phyloP scores from a whole-genome alignment of 2,329 filamentous ascomycete genomes.

The Fusarium miscanthi region DNA sequence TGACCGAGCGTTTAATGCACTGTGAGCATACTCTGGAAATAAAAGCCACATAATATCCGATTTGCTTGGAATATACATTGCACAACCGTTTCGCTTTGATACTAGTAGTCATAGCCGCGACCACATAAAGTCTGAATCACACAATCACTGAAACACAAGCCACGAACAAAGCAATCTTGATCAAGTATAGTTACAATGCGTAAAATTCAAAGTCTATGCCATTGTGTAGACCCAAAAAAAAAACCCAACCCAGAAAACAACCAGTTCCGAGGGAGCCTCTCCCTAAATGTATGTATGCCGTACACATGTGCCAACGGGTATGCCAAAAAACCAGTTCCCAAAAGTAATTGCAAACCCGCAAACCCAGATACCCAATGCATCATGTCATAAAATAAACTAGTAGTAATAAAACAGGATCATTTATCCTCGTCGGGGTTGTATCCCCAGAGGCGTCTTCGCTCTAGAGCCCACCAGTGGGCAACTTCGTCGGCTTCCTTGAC shows the following conservation, averaged over 20 bases:
- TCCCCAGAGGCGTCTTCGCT: slow-evolving; percentile 38
- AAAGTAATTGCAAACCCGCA: slow-evolving; percentile 6
- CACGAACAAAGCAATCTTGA: not conserved
- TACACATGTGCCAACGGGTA: slow-evolving; percentile 24
- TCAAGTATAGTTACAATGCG: not conserved
- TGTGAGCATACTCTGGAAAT: not conserved
- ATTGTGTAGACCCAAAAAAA: not conserved
- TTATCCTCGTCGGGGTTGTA: slow-evolving; percentile 31
- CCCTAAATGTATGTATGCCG: slow-evolving; percentile 30
- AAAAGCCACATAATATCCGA: too few species aligned
- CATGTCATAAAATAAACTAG: slow-evolving; percentile 24
- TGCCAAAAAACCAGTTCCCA: slow-evolving; percentile 22
- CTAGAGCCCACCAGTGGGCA: slow-evolving; percentile 36
- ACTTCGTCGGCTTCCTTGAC: slow-evolving; percentile 38
- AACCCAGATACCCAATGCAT: slow-evolving; percentile 31
- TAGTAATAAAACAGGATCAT: slow-evolving; percentile 1
- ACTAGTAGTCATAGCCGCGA: too few species aligned
- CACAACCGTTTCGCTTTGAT: not conserved
- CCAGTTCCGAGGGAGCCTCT: slow-evolving; percentile 29
- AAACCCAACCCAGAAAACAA: not conserved
- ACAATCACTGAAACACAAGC: not conserved
- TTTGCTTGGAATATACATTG: not conserved
- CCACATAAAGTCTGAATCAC: not conserved
- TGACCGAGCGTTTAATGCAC: not conserved
- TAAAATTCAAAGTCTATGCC: slow-evolving; percentile 22